Conservation (phyloP, 208 protist genomes). For the Strigomonas galati region DNA sequence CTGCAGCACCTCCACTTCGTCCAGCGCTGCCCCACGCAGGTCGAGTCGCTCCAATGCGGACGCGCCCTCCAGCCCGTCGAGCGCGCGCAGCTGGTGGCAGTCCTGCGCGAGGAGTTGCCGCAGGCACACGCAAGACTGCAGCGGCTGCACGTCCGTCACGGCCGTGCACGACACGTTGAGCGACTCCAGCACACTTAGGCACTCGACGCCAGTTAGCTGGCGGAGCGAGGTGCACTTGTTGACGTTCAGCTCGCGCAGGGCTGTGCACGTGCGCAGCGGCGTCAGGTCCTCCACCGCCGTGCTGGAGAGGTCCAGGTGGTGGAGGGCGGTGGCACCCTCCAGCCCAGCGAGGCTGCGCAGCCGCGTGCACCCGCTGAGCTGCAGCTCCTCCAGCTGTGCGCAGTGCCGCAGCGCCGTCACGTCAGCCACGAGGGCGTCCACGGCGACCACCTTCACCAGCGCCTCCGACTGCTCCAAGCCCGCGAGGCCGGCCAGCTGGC, state of each 20-base stretch:
- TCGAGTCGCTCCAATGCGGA: constrained; percentile 1
- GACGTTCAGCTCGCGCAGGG: constrained; percentile 5
- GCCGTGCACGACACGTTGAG: neutral
- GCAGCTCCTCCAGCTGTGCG: constrained; percentile 1
- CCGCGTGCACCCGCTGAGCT: neutral
- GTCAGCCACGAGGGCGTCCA: neutral
- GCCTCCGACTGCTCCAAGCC: neutral
- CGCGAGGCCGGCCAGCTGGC: neutral
- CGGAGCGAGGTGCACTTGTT: neutral
- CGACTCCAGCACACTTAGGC: neutral
- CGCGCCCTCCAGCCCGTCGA: neutral
- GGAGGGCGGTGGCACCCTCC: neutral
- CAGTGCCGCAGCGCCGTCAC: neutral
- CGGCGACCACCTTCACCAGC: constrained; percentile 3
- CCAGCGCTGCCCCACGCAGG: neutral
- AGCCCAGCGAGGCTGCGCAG: constrained; percentile 2
- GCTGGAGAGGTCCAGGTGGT: neutral
- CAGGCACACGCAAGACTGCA: neutral
- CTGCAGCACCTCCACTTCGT: neutral
- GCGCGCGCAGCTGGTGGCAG: constrained; percentile 4
- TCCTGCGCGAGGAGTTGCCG: constrained; percentile 3
- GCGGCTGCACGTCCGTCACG: neutral
- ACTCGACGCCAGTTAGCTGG: neutral
- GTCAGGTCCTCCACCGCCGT: neutral
- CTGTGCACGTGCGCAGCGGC: neutral